phyloP scores from a whole-genome alignment of 176 grass and related monocot species.

The Areca catechu region DNA sequence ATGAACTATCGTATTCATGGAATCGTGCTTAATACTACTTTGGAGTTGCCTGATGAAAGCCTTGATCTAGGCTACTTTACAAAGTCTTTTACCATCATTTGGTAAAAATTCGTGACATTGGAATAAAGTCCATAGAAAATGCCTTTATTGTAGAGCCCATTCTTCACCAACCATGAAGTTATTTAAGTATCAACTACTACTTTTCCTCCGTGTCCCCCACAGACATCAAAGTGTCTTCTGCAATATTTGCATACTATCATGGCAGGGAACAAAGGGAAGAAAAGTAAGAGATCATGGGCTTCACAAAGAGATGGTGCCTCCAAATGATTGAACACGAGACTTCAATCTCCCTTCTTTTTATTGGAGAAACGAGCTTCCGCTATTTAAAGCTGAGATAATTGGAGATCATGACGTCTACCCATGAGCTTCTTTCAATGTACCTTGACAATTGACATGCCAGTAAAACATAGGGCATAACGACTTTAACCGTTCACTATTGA shows the following conservation, averaged over 20 bases:
- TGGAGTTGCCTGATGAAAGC: background rate
- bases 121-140: slow-evolving; percentile 2
- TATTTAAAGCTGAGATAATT: too few species aligned
- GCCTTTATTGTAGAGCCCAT: background rate
- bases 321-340: background rate
- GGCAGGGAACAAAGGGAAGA: background rate
- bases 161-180: background rate
- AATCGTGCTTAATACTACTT: too few species aligned
- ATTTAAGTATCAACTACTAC: slow-evolving; percentile 3
- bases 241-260: slow-evolving; percentile 7
- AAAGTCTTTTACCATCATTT: background rate
- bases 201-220: background rate
- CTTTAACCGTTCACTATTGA: too few species aligned
- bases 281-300: background rate
- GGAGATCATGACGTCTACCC: too few species aligned
- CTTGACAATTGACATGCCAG: too few species aligned
- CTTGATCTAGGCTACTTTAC: slow-evolving; percentile 8
- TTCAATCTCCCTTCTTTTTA: background rate
- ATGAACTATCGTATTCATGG: too few species aligned
- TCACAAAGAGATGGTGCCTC: background rate
- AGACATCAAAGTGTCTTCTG: slow-evolving; percentile 9
- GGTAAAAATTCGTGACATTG: background rate
- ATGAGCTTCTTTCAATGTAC: too few species aligned
- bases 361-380: background rate
- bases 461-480: too few species aligned